A percentile compares a stretch with the other conserved stretches of the same genome.
Evolutionary conservation across 768 basidiomycete genomes (phyloP).

Genomic region (Boletus coccyginus): DNA sequence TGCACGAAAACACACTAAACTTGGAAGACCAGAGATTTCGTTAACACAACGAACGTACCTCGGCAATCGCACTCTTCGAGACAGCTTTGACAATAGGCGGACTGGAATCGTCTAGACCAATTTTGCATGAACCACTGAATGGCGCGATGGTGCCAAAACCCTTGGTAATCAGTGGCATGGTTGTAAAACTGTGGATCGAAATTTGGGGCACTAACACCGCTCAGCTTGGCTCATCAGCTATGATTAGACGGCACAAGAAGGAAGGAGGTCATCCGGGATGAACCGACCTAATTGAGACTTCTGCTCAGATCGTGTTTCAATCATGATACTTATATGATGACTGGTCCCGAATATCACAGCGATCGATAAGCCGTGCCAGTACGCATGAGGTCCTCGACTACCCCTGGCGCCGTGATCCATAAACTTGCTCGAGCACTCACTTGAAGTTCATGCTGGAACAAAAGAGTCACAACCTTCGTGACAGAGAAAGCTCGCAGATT

Average conservation of each 20-base stretch:
- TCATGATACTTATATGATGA: neutral
- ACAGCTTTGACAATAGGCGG: slow-evolving; percentile 1
- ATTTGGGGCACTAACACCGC: too few species aligned
- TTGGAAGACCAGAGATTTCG: neutral
- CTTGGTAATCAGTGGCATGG: neutral
- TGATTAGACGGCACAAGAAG: neutral
- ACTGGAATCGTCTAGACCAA: neutral
- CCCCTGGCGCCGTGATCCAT: neutral
- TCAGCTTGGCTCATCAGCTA: neutral
- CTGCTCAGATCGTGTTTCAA: neutral
- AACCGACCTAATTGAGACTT: neutral
- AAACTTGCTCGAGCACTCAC: neutral
- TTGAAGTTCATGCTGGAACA: neutral
- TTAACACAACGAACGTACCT: neutral
- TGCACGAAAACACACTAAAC: neutral
- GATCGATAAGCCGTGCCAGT: neutral
- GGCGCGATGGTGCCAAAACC: slow-evolving; percentile 5
- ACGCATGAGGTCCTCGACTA: neutral
- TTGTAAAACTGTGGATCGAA: neutral
- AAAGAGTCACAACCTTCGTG: neutral
- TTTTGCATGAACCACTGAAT: neutral
- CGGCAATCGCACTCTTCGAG: neutral
- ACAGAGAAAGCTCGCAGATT: too few species aligned
- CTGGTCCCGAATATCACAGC: neutral
- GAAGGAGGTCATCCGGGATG: neutral